Percentiles rank a stretch among this genome's conserved stretches.
phyloP scores from a whole-genome alignment of 495 filamentous ascomycete species.

The Neurospora sp. region DNA sequence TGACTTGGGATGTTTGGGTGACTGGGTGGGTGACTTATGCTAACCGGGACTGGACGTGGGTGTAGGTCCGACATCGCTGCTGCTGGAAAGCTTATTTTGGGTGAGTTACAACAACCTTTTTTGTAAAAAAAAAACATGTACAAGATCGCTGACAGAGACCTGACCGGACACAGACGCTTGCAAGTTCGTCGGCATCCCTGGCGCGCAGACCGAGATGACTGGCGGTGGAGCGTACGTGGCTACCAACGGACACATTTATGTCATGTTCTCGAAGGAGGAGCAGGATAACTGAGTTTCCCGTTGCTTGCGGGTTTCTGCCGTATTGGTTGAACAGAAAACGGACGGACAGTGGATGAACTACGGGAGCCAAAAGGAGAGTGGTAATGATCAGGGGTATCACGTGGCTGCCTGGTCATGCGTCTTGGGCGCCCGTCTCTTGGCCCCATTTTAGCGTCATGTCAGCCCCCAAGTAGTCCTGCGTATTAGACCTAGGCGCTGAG shows the following conservation, averaged over 20 bases:
- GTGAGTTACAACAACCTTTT: not conserved
- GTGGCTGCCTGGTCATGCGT: not conserved
- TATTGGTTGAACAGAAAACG: not conserved
- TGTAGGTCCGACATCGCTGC: not conserved
- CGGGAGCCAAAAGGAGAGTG: not conserved
- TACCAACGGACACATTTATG: not conserved
- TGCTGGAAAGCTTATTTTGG: not conserved
- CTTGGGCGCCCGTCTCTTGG: not conserved
- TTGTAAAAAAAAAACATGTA: not conserved
- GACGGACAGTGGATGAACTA: not conserved
- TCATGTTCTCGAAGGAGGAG: not conserved
- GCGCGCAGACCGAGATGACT: not conserved
- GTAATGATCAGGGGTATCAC: not conserved
- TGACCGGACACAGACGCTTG: not conserved
- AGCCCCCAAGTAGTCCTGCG: too few relatives aligned
- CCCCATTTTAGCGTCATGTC: too few relatives aligned
- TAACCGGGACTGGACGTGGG: not conserved
- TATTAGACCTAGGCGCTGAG: too few relatives aligned
- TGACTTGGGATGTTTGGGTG: not conserved
- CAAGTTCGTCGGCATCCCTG: not conserved
- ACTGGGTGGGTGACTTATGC: not conserved
- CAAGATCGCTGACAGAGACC: not conserved
- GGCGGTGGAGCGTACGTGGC: not conserved
- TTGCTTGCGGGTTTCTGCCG: not conserved
- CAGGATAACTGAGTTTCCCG: not conserved